These are phyloP conservation scores for Apiospora hydei DNA, from an alignment of 2,329 filamentous ascomycete species.

Conservation along the genomic window DNA sequence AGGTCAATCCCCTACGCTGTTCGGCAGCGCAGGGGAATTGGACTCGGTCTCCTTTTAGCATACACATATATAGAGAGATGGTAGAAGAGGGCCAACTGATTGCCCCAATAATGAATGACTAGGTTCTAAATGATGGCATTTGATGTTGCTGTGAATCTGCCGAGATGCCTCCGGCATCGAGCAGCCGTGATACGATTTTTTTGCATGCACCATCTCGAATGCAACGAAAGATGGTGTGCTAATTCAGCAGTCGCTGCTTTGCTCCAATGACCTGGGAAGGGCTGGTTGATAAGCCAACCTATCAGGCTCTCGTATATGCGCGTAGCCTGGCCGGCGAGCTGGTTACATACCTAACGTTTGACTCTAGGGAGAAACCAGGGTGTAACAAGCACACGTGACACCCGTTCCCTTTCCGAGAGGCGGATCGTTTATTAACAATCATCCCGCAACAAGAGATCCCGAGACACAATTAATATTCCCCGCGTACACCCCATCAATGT, in stretches of 20 bases:
- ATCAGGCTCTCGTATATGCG: constrained; percentile 6
- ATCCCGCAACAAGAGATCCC: background rate
- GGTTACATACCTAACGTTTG: background rate
- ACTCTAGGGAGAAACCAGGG: background rate
- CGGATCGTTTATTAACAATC: background rate
- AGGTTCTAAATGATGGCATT: background rate
- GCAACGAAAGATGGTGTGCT: background rate
- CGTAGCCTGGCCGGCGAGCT: background rate
- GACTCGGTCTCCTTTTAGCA: background rate
- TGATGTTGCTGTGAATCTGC: background rate
- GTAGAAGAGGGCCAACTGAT: background rate
- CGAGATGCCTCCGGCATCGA: background rate
- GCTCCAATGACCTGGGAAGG: background rate
- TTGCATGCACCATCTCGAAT: background rate
- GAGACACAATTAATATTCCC: background rate
- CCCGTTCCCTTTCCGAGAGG: background rate
- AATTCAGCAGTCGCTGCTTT: background rate
- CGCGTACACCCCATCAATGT: background rate
- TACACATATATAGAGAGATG: background rate
- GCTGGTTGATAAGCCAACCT: background rate
- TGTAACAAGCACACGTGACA: constrained; percentile 9
- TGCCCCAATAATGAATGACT: background rate
- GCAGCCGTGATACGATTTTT: background rate
- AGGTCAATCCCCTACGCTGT: background rate
- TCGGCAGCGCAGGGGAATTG: background rate